A percentile compares a stretch with the other conserved stretches of the same genome.
Conservation (phyloP, 441 rosid species). For the Pelargonium fulgidum region DNA sequence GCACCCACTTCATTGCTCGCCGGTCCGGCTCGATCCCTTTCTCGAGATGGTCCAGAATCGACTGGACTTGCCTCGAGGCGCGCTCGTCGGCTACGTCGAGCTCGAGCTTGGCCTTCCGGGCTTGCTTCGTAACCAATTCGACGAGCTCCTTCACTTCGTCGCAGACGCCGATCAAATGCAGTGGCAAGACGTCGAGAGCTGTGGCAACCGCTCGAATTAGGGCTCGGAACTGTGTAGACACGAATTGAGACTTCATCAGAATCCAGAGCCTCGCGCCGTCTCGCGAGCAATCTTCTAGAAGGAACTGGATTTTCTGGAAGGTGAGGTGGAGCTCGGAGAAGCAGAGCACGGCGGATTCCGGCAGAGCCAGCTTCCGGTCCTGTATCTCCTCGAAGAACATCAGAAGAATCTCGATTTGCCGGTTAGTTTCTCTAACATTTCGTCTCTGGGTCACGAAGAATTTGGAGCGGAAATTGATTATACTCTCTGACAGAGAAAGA, state of each 20-base stretch:
- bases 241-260: conserved; percentile 44
- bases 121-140: conserved; percentile 50
- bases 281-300: conserved; percentile 60
- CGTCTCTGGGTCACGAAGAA: conserved; percentile 46
- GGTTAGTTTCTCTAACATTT: conserved; percentile 39
- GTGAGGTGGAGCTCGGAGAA: conserved; percentile 61
- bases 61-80: conserved; percentile 28
- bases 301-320: conserved; percentile 53
- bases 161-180: conserved; percentile 40
- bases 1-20: conserved; percentile 32
- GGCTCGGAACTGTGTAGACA: conserved; percentile 42
- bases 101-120: conserved; percentile 40
- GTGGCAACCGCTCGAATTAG: conserved; percentile 45
- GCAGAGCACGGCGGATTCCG: conserved; percentile 34
- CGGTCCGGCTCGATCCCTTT: conserved; percentile 48
- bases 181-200: conserved; percentile 47
- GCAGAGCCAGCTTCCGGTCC: conserved; percentile 21
- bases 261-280: conserved; percentile 57
- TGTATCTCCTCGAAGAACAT: conserved; percentile 52
- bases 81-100: conserved; percentile 41
- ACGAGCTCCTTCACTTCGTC: conserved; percentile 58
- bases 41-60: conserved; percentile 38
- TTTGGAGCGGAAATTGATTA: conserved; percentile 34
- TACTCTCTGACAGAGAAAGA: conserved; percentile 34
- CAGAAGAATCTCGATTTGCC: conserved; percentile 44